Evolutionary conservation across 1,139 yeast species (phyloP).

Genomic region (Nakaseomyces uthaithaninus): DNA sequence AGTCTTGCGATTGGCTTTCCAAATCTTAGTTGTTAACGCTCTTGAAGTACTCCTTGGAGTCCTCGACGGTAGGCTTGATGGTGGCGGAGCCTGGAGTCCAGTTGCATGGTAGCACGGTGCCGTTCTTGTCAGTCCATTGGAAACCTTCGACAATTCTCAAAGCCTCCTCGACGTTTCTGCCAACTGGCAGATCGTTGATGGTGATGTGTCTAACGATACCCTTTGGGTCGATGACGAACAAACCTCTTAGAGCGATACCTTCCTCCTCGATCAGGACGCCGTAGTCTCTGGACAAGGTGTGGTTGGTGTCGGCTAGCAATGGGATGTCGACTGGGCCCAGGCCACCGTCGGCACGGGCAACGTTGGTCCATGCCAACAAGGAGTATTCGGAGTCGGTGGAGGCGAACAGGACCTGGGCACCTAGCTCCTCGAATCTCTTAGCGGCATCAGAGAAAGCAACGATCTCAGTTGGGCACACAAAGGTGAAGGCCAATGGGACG

Average conservation of each 20-base stretch:
- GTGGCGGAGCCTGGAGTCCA: conserved; percentile 97
- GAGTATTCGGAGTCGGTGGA: conserved; percentile 98
- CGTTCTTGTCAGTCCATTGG: conserved; percentile 97
- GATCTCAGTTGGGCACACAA: conserved; percentile 98
- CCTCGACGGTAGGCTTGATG: conserved; percentile 78
- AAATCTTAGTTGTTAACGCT: conserved; percentile 18
- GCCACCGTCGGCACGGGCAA: conserved; percentile 96
- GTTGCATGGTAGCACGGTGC: conserved; percentile 99
- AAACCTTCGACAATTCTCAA: conserved; percentile 95
- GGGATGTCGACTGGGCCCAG: conserved; percentile 92
- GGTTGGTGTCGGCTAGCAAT: conserved; percentile 94
- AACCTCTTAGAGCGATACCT: conserved; percentile 96
- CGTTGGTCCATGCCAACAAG: conserved; percentile 95
- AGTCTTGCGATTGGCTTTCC: too few species aligned
- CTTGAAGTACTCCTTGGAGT: conserved; percentile 46
- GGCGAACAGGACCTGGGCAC: conserved; percentile 84
- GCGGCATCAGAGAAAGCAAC: conserved; percentile 96
- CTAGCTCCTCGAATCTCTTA: conserved; percentile 79
- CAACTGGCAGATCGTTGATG: conserved; percentile 96
- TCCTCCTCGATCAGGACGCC: conserved; percentile 94
- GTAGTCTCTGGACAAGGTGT: conserved; percentile 86
- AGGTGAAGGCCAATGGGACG: conserved; percentile 98
- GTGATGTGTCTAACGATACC: conserved; percentile 93
- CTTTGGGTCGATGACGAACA: conserved; percentile 93
- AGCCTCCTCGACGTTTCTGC: conserved; percentile 97